These are phyloP conservation scores for Lachancea lanzarotensis DNA, from an alignment of 805 yeast genomes.

Conservation along the genomic window DNA sequence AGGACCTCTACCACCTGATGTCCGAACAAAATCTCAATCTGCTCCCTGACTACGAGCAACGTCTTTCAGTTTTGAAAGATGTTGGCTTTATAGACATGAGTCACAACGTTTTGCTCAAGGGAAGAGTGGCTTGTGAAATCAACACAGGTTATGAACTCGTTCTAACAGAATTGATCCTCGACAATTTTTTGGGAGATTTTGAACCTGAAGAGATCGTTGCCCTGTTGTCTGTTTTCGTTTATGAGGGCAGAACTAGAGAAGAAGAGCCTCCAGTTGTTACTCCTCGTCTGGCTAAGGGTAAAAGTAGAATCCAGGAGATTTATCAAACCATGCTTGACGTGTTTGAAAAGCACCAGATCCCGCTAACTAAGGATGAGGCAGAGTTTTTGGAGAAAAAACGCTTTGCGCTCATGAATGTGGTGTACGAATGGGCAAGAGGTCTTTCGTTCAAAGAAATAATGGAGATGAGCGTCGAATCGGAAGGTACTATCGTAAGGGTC, in stretches of 20 bases:
- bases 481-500: slow-evolving; percentile 95
- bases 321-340: slow-evolving; percentile 55
- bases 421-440: slow-evolving; percentile 98
- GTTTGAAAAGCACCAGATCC: slow-evolving; percentile 61
- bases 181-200: slow-evolving; percentile 86
- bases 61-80: slow-evolving; percentile 69
- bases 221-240: slow-evolving; percentile 81
- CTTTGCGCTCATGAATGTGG: slow-evolving; percentile 87
- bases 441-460: slow-evolving; percentile 85
- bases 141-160: slow-evolving; percentile 88
- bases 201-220: slow-evolving; percentile 98
- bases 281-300: slow-evolving; percentile 74
- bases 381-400: slow-evolving; percentile 77
- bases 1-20: slow-evolving; percentile 50
- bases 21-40: slow-evolving; percentile 86
- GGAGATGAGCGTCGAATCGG: slow-evolving; percentile 82
- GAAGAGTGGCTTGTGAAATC: slow-evolving; percentile 89
- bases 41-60: slow-evolving; percentile 88
- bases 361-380: slow-evolving; percentile 76
- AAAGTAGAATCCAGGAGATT: slow-evolving; percentile 59
- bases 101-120: slow-evolving; percentile 68
- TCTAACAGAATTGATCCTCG: slow-evolving; percentile 81
- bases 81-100: slow-evolving; percentile 73
- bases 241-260: slow-evolving; percentile 66
- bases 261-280: slow-evolving; percentile 59